Conservation (phyloP, 371 early-diverging fungal species). For the Haplosporangium sp. region DNA sequence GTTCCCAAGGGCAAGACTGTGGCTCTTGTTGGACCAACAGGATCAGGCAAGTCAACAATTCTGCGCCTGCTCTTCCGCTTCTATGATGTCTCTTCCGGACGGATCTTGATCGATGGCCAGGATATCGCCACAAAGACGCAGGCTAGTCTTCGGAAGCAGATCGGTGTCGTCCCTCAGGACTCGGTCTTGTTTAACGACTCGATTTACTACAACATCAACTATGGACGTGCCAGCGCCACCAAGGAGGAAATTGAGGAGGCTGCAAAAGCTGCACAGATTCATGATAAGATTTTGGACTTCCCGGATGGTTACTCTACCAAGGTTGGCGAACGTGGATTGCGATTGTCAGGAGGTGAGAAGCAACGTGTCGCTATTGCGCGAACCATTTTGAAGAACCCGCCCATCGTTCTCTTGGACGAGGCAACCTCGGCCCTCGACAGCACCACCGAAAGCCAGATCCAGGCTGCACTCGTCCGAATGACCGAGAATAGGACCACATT, state of each 20-base stretch:
- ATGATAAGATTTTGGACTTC: conserved; percentile 65
- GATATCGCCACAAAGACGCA: conserved; percentile 81
- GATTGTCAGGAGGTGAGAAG: conserved; percentile 94
- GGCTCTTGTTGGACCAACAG: conserved; percentile 83
- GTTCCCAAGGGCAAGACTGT: conserved; percentile 72
- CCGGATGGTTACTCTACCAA: conserved; percentile 63
- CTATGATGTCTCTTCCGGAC: conserved; percentile 85
- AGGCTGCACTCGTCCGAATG: conserved; percentile 72
- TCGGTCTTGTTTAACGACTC: conserved; percentile 69
- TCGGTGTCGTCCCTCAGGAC: conserved; percentile 89
- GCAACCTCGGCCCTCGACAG: conserved; percentile 61
- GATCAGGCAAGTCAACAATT: conserved; percentile 94
- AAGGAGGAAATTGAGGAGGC: conserved; percentile 60
- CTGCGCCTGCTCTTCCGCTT: conserved; percentile 90
- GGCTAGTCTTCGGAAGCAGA: conserved; percentile 71
- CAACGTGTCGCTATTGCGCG: conserved; percentile 93
- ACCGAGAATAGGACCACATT: conserved; percentile 91
- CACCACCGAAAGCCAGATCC: conserved; percentile 85
- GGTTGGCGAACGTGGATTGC: conserved; percentile 94
- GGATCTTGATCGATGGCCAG: conserved; percentile 89
- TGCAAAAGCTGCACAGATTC: conserved; percentile 63
- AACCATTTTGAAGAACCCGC: conserved; percentile 81
- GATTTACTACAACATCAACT: conserved; percentile 70
- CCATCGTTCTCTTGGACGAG: conserved; percentile 84
- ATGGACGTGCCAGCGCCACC: conserved; percentile 58